Percentiles rank a stretch among this genome's conserved stretches.
Conservation (phyloP, 1,284 basidiomycete species). For the Ceratobasidium sp. region DNA sequence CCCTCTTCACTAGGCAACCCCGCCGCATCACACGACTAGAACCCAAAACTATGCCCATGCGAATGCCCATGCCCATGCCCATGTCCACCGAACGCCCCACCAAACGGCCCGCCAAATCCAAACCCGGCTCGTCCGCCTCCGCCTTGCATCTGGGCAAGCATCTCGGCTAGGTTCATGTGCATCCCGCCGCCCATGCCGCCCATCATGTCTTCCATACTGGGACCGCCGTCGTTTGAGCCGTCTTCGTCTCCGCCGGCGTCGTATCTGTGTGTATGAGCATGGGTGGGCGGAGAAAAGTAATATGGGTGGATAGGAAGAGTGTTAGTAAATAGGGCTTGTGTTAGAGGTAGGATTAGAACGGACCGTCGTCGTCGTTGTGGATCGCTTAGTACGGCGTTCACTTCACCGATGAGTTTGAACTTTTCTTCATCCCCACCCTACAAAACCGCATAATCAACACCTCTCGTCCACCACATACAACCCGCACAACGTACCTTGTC, state of each 20-base stretch:
- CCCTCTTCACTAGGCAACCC: no score
- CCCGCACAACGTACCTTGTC: constrained; percentile 70
- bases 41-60: constrained; percentile 27
- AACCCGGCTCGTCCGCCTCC: constrained; percentile 45
- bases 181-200: constrained; percentile 41
- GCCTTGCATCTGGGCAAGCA: constrained; percentile 71
- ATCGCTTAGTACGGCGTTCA: constrained; percentile 81
- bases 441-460: not conserved
- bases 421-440: constrained; percentile 70
- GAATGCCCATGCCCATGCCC: constrained; percentile 22
- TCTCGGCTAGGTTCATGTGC: constrained; percentile 65
- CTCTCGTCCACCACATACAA: constrained; percentile 17
- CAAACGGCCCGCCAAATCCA: constrained; percentile 37
- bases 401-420: constrained; percentile 85
- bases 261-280: constrained; percentile 57
- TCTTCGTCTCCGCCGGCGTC: constrained; percentile 84
- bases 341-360: constrained; percentile 8
- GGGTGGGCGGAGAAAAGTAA: not conserved
- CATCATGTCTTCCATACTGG: constrained; percentile 59
- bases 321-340: no score
- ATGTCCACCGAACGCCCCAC: constrained; percentile 50
- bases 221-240: constrained; percentile 62
- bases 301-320: no score
- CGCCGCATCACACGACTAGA: constrained; percentile 39
- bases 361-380: constrained; percentile 71